Evolutionary conservation across 495 filamentous ascomycete species (phyloP), one percentile per base, ranked within the genome.

Genomic region (Penicillium dipodomyicola): DNA sequence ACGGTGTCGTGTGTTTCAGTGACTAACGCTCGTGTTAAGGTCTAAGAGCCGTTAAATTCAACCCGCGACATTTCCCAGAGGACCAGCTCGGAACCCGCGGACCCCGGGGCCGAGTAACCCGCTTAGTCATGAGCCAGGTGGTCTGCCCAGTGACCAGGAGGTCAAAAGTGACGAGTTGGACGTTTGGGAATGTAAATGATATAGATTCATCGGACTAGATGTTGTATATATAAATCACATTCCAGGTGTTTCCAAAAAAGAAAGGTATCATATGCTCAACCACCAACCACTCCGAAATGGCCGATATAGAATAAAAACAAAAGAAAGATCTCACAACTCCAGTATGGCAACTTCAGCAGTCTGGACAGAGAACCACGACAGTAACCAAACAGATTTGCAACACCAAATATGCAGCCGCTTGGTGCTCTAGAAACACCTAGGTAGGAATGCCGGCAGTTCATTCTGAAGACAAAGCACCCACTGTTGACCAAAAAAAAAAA

Each of bases 331-430:
- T 44, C 32, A 29, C 32, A 47, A 54, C 29, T 54, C 22, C 42
- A 47, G 14, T 41, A 29, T 52, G 49, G 25, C 48, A 50, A 12
- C 17, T 50, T 51, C 33, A 37, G 23, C 33, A 45, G 30, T 44
- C 23, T 29, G 33, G 22, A 42, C 15, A 49, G 12, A 20, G 12
- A 19, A 46, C 20, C n/a, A 30, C 23, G 15, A 56, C 27, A 32
- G 58, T 27, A 58, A 29, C 27, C 47, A 40, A 60, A 25, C 39
- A 39, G 56, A 25, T 32, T 44, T 46, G 62, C 56, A 64, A 64
- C 64, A 56, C 62, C 62, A 57, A 52, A 46, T 59, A 65, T 64
- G 62, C 62, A 59, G 59, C 47, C 55, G 35, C 49, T 52, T 47
- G 44, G 48, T 58, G 62, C 60, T 60, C 50, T 58, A 52, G 19